These are phyloP conservation scores for Irpex sp. DNA, from an alignment of 1,284 basidiomycete species.

Conservation along the genomic window DNA sequence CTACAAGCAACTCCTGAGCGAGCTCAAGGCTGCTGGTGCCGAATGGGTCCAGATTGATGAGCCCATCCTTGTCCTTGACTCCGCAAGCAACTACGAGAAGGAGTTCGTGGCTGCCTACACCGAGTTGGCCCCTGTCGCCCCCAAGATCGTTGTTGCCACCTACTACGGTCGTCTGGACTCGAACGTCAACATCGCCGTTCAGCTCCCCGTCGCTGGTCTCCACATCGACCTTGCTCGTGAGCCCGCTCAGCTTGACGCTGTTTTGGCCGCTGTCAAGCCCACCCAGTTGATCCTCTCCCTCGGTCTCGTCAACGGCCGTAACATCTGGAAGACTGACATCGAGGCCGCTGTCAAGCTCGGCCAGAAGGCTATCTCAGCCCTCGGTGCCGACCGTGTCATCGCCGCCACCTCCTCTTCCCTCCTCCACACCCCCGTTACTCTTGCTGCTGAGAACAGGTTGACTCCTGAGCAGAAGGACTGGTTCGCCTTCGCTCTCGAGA, in stretches of 20 bases:
- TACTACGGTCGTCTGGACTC: slow-evolving; percentile 97
- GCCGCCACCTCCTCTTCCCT: slow-evolving; percentile 97
- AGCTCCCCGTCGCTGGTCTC: slow-evolving; percentile 91
- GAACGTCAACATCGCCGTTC: slow-evolving; percentile 87
- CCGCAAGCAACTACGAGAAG: slow-evolving; percentile 75
- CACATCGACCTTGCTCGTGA: slow-evolving; percentile 98
- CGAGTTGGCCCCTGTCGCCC: slow-evolving; percentile 78
- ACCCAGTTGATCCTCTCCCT: slow-evolving; percentile 87
- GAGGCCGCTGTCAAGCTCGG: slow-evolving; percentile 78
- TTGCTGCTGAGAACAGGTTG: slow-evolving; percentile 92
- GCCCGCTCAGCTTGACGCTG: slow-evolving; percentile 84
- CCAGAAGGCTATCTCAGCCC: slow-evolving; percentile 80
- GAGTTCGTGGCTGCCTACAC: slow-evolving; percentile 84
- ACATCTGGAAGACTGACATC: slow-evolving; percentile 99
- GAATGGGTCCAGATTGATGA: slow-evolving; percentile 97
- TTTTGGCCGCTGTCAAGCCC: slow-evolving; percentile 80
- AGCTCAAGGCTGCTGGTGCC: slow-evolving; percentile 92
- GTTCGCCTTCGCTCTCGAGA: slow-evolving; percentile 99
- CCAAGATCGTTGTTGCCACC: slow-evolving; percentile 92
- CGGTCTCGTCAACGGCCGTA: slow-evolving; percentile 96
- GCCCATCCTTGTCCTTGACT: slow-evolving; percentile 93
- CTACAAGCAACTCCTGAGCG: slow-evolving; percentile 88
- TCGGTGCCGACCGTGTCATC: slow-evolving; percentile 88
- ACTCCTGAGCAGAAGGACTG: slow-evolving; percentile 91
- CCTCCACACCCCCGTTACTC: slow-evolving; percentile 96